Evolutionary conservation across 75 land plant genomes (phyloP).

Genomic region (Picea sitchensis): DNA sequence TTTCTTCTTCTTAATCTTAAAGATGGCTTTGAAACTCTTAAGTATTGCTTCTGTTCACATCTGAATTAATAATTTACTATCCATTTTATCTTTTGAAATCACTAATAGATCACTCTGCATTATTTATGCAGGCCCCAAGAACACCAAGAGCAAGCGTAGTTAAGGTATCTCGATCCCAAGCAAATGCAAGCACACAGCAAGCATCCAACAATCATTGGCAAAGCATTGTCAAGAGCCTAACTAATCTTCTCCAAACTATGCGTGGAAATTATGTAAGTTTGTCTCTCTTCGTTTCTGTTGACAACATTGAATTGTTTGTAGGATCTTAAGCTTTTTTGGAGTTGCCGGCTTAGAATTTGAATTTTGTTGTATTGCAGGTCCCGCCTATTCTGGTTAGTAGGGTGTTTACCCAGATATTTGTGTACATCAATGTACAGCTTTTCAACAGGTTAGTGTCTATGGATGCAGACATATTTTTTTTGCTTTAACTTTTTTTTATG

Average conservation of each 20-base stretch:
- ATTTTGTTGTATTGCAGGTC: slow-evolving; percentile 34
- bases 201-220: slow-evolving; percentile 95
- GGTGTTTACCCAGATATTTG: slow-evolving; percentile 84
- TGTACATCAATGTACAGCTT: slow-evolving; percentile 87
- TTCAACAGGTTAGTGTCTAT: slow-evolving; percentile 63
- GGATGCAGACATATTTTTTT: not conserved
- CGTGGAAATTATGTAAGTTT: slow-evolving; percentile 84
- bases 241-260: slow-evolving; percentile 73
- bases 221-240: slow-evolving; percentile 90
- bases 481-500: not conserved
- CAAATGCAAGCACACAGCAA: slow-evolving; percentile 67
- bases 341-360: not conserved
- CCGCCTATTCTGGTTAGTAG: slow-evolving; percentile 74
- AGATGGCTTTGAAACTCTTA: not conserved
- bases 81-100: not conserved
- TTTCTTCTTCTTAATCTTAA: not conserved
- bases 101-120: not conserved
- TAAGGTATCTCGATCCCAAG: slow-evolving; percentile 68
- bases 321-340: not conserved
- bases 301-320: not conserved
- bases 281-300: not conserved
- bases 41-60: not conserved
- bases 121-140: slow-evolving; percentile 77
- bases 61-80: not conserved
- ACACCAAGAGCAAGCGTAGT: slow-evolving; percentile 90